phyloP scores from a whole-genome alignment of 2,329 filamentous ascomycete species.

The Cladosporium cucumerinum region DNA sequence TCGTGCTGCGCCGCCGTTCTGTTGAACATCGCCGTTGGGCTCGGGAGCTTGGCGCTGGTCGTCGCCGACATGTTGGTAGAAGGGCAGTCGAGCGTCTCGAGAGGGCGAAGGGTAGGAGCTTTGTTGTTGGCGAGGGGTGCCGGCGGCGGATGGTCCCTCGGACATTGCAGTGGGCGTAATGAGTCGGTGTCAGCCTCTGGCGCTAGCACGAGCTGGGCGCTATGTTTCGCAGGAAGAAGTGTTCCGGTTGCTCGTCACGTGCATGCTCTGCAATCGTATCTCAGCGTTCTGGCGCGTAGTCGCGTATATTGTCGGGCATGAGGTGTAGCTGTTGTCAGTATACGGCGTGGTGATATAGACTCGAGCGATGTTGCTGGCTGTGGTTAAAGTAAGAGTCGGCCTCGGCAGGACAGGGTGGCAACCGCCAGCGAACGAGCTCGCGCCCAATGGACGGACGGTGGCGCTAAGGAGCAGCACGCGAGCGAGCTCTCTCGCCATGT shows the following conservation, averaged over 20 bases:
- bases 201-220: background rate
- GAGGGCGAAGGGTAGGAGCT: constrained; percentile 16
- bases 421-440: background rate
- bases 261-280: background rate
- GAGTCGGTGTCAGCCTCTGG: background rate
- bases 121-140: constrained; percentile 5
- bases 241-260: background rate
- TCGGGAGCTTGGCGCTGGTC: background rate
- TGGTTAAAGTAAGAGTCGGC: constrained; percentile 10
- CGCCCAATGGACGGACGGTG: background rate
- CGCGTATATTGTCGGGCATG: background rate
- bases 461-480: background rate
- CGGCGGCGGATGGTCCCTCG: constrained; percentile 2
- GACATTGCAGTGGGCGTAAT: background rate
- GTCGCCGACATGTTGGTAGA: constrained; percentile 11
- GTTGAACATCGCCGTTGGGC: background rate
- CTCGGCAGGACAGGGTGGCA: constrained; percentile 7
- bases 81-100: constrained; percentile 8
- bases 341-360: background rate
- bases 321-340: background rate
- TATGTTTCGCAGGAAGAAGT: background rate
- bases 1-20: constrained; percentile 5
- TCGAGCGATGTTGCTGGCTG: background rate
- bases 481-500: background rate
- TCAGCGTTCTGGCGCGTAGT: background rate